These are phyloP conservation scores for Aegilops bicornis DNA, from an alignment of 176 grass and related monocot species.

Conservation along the genomic window DNA sequence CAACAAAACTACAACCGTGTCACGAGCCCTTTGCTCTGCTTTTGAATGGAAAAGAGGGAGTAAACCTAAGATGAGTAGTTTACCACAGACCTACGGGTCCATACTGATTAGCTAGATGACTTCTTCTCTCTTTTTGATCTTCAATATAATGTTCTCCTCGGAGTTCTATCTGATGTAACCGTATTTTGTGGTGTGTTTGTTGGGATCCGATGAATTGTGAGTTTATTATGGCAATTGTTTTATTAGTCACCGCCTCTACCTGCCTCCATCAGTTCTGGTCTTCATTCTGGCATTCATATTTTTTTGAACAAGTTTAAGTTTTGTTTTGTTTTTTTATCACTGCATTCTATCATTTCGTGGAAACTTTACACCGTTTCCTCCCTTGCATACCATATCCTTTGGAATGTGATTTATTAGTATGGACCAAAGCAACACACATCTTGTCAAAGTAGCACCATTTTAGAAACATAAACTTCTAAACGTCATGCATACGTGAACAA, in stretches of 20 bases:
- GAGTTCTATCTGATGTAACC: too few species aligned
- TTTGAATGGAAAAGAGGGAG: neutral
- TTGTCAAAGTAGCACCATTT: neutral
- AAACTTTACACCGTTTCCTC: neutral
- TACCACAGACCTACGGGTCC: too few species aligned
- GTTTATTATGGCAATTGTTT: constrained; percentile 31
- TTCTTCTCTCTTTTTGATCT: too few species aligned
- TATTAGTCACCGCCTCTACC: neutral
- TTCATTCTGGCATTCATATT: neutral
- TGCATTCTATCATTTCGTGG: neutral
- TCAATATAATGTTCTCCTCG: too few species aligned
- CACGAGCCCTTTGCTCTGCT: neutral
- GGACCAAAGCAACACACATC: too few species aligned
- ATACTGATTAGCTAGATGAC: too few species aligned
- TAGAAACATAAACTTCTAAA: neutral
- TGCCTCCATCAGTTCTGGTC: neutral
- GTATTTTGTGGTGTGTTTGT: too few species aligned
- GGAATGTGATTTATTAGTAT: neutral
- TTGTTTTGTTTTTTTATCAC: neutral
- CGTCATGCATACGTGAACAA: neutral
- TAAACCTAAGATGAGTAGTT: neutral
- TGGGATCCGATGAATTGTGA: too few species aligned
- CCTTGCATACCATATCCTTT: neutral
- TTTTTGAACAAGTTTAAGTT: neutral
- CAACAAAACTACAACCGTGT: neutral